These are phyloP conservation scores for Neurospora sp. DNA, from an alignment of 495 filamentous ascomycete species.

Conservation along the genomic window DNA sequence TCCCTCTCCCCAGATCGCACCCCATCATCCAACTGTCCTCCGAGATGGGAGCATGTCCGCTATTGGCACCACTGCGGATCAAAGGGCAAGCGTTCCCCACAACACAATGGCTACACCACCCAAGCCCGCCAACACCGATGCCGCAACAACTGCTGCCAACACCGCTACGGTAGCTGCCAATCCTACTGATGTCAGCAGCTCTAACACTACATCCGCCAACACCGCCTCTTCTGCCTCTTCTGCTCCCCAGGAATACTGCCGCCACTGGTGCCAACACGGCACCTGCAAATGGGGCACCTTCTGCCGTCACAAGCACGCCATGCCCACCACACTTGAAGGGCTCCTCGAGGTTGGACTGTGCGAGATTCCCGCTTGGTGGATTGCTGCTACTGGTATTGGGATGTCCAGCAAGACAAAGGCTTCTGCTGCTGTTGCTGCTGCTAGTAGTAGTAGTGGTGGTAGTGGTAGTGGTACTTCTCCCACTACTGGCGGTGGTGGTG, in stretches of 20 bases:
- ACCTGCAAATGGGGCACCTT: slow-evolving; percentile 33
- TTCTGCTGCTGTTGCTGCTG: no score
- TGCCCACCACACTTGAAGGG: slow-evolving; percentile 28
- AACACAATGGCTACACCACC: background rate
- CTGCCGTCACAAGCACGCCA: slow-evolving; percentile 32
- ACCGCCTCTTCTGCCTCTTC: background rate
- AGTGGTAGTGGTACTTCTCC: background rate
- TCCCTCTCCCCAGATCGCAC: background rate
- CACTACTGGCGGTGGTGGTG: background rate
- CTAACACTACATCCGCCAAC: background rate
- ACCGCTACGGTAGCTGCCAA: background rate
- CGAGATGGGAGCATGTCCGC: background rate
- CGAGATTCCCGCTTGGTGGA: slow-evolving; percentile 28
- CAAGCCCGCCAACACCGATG: background rate
- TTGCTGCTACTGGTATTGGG: background rate
- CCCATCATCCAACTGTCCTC: background rate
- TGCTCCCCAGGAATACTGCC: slow-evolving; percentile 22
- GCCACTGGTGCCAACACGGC: slow-evolving; percentile 34
- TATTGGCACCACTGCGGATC: background rate
- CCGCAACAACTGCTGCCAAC: background rate
- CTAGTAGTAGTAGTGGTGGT: no score
- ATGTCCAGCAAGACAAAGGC: no score
- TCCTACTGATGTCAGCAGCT: background rate
- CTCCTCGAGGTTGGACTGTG: slow-evolving; percentile 27
- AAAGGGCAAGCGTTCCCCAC: background rate